Evolutionary conservation across 345 rosid species (phyloP).

Genomic region (Alliaria petiolata): DNA sequence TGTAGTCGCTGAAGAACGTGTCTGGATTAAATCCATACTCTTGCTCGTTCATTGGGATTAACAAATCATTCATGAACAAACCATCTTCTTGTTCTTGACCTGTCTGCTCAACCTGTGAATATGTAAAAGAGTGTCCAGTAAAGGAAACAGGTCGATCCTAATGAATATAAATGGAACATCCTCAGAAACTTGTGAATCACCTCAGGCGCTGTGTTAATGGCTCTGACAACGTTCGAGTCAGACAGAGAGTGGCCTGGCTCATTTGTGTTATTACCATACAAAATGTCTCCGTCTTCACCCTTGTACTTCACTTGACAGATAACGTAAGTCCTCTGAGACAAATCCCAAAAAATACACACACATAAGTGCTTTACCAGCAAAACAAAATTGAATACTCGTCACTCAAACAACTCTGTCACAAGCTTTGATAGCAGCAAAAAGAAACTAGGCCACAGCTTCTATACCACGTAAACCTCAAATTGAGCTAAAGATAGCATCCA

Average conservation of each 20-base stretch:
- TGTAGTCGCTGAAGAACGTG: neutral
- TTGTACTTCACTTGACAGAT: conserved; percentile 24
- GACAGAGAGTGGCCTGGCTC: conserved; percentile 2
- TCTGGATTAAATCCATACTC: neutral
- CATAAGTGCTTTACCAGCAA: neutral
- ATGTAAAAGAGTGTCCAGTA: neutral
- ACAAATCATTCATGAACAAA: conserved; percentile 3
- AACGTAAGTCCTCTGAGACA: conserved; percentile 14
- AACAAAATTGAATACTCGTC: too few relatives aligned
- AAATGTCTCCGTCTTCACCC: neutral
- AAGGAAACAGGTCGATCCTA: neutral
- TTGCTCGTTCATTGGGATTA: neutral
- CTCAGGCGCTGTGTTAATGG: neutral
- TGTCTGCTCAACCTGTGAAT: conserved; percentile 4
- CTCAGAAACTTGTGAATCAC: neutral
- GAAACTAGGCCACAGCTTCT: too few relatives aligned
- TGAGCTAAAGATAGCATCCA: too few relatives aligned
- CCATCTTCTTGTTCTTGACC: neutral
- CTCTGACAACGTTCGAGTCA: neutral
- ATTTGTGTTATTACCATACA: neutral
- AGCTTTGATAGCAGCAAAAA: too few relatives aligned
- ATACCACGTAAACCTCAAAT: too few relatives aligned
- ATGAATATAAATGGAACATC: neutral
- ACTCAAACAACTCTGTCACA: too few relatives aligned
- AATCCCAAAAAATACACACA: neutral